These are phyloP conservation scores for Citrullus mucosospermus DNA, from an alignment of 306 rosid genomes.

Conservation along the genomic window DNA sequence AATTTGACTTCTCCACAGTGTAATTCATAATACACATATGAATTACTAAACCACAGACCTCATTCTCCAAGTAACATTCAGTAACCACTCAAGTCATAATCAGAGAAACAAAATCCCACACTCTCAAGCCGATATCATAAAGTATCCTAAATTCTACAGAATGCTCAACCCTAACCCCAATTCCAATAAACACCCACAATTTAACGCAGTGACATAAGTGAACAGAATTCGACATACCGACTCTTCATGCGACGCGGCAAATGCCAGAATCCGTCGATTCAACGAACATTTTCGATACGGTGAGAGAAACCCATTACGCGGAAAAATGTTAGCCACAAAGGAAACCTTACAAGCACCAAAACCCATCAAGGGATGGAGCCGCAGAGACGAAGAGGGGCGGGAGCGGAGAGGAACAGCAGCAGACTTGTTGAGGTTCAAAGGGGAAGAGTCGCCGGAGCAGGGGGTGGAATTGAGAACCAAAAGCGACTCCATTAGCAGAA, in stretches of 20 bases:
- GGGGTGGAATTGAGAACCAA: slow-evolving; percentile 51
- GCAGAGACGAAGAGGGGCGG: slow-evolving; percentile 10
- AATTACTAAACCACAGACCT: neutral
- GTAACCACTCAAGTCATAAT: neutral
- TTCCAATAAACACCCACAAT: neutral
- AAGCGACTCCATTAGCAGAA: slow-evolving; percentile 41
- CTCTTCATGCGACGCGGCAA: slow-evolving; percentile 47
- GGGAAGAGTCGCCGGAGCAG: slow-evolving; percentile 6
- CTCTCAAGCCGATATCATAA: neutral
- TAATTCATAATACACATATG: neutral
- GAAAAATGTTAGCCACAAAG: slow-evolving; percentile 5
- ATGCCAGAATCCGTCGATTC: slow-evolving; percentile 24
- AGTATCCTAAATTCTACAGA: neutral
- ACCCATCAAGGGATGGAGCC: slow-evolving; percentile 33
- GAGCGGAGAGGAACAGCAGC: slow-evolving; percentile 5
- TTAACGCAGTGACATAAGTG: neutral
- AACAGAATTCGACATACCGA: slow-evolving; percentile 34
- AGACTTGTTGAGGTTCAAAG: slow-evolving; percentile 13
- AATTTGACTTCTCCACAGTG: neutral
- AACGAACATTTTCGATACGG: slow-evolving; percentile 17
- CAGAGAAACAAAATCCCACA: neutral
- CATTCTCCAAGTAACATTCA: neutral
- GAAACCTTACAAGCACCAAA: slow-evolving; percentile 20
- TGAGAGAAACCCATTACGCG: slow-evolving; percentile 13
- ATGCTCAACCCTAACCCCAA: neutral